phyloP scores from a whole-genome alignment of 805 yeast species.

The Candida odintsovae region DNA sequence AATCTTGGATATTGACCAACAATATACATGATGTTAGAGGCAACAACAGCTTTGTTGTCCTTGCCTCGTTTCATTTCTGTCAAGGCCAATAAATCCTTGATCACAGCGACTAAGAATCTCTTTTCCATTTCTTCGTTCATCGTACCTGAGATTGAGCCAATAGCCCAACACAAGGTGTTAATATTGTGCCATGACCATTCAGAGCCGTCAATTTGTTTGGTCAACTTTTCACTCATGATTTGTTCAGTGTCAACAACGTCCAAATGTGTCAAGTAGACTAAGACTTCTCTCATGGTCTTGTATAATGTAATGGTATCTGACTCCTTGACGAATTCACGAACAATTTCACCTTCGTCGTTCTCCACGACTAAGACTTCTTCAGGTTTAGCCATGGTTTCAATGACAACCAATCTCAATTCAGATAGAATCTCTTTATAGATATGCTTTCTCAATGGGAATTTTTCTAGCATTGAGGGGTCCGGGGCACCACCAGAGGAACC shows the following conservation, averaged over 20 bases:
- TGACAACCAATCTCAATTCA: conserved; percentile 83
- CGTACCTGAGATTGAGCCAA: conserved; percentile 97
- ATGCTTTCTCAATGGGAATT: conserved; percentile 81
- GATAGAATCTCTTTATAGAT: conserved; percentile 74
- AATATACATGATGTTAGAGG: conserved; percentile 99
- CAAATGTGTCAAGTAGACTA: conserved; percentile 92
- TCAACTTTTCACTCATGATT: conserved; percentile 88
- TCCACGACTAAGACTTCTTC: conserved; percentile 96
- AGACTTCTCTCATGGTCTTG: conserved; percentile 91
- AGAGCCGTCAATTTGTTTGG: conserved; percentile 88
- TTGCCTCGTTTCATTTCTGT: conserved; percentile 97
- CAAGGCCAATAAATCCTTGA: conserved; percentile 82
- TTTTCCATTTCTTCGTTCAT: conserved; percentile 98
- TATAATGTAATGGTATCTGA: conserved; percentile 94
- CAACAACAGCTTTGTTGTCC: conserved; percentile 97
- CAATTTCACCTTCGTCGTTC: conserved; percentile 98
- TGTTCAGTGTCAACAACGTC: conserved; percentile 91
- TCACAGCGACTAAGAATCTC: conserved; percentile 86
- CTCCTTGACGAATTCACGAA: conserved; percentile 93
- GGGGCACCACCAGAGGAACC: conserved; percentile 71
- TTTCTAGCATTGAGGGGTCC: conserved; percentile 71
- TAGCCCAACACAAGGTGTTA: conserved; percentile 98
- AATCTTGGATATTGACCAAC: conserved; percentile 99
- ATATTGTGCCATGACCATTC: conserved; percentile 99
- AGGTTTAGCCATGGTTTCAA: conserved; percentile 97